Evolutionary conservation across 2,329 filamentous ascomycete species (phyloP), one percentile per base, ranked within the genome.

Genomic region (Penicillium sp.): DNA sequence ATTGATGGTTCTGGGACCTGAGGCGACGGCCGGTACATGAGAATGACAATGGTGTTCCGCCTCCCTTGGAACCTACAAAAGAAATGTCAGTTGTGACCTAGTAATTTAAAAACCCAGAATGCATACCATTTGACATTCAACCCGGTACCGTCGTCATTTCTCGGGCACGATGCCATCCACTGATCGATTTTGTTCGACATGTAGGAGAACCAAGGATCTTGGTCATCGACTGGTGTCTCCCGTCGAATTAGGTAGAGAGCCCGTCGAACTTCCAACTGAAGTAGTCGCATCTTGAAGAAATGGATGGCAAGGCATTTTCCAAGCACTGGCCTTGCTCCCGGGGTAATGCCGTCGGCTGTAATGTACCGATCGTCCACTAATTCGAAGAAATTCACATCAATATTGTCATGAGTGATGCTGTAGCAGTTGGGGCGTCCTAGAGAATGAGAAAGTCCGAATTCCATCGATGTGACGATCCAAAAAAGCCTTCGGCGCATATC

Each of bases 291-390:
- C 70, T 91, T 93, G 79, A 92, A 92, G 67, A 96, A 95, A 72
- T 99, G 93, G 60, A 97, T 92, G 2, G 92, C 88, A 26, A 96
- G 88, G 67, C 91, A 85, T 73, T 99, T 99, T 70, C 90, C 91
- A 64, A 93, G 83, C 37, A 90, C 91, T 1, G 85, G 82, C 5
- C 88, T 88, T 1, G 88, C 90, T 11, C 80, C 82, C 0, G 87
- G 83, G 23, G 86, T 78, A 55, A 97, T 89, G 3, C 92, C 93
- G 33, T 88, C 81, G 2, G 85, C 80, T 1, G 88, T 93, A 65
- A 99, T 97, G 72, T 89, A 88, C 50, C 87, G 83, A 75, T 99
- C 95, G 66, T 92, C 88, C 37, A 92, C 88, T 2, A 88, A 82
- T 62, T 91, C 85, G 69, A 96, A 96, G 69, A 93, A 96, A 33